phyloP scores from a whole-genome alignment of 306 rosid genomes.

The Quercus bicolor region DNA sequence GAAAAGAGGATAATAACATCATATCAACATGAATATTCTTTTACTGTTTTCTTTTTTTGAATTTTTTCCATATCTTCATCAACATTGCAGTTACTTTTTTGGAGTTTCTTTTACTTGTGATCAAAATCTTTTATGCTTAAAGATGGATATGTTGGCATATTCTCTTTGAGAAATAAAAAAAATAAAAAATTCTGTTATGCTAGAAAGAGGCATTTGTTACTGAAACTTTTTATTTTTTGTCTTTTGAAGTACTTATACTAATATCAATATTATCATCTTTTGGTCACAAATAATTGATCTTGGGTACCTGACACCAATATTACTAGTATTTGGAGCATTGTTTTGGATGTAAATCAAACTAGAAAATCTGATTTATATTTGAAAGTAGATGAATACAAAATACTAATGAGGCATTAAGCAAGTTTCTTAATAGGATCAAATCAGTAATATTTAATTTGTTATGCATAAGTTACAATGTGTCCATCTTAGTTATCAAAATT shows the following conservation, averaged over 20 bases:
- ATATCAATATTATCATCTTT: background rate
- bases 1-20: background rate
- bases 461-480: background rate
- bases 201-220: background rate
- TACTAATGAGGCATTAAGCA: background rate
- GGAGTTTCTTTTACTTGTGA: background rate
- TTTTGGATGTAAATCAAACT: background rate
- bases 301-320: background rate
- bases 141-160: background rate
- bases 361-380: background rate
- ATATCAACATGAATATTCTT: background rate
- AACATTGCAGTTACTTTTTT: background rate
- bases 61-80: background rate
- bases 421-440: background rate
- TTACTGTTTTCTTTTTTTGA: background rate
- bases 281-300: background rate
- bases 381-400: background rate
- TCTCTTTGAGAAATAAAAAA: background rate
- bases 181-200: background rate
- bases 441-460: background rate
- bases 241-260: background rate
- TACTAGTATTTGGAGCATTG: background rate
- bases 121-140: background rate
- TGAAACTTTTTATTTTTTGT: background rate
- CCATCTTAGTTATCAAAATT: background rate